phyloP scores from a whole-genome alignment of 305 asterid genomes.

The Fraxinus paxiana region DNA sequence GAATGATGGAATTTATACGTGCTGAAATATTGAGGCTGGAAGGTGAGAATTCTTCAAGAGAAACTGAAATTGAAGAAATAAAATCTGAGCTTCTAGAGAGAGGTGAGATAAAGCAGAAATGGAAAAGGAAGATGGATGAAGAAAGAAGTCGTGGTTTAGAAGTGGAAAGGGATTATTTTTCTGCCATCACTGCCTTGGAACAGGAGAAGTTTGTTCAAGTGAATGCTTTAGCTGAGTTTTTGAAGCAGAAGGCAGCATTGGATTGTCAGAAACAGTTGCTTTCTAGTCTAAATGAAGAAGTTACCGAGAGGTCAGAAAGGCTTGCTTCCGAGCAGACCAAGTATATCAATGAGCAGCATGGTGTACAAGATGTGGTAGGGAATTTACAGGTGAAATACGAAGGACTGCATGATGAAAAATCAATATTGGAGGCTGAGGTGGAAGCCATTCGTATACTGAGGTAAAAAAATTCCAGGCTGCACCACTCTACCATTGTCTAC shows the following conservation, averaged over 20 bases:
- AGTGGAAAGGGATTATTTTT: constrained; percentile 43
- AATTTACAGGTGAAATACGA: constrained; percentile 51
- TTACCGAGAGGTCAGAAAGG: constrained; percentile 56
- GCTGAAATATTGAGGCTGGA: constrained; percentile 59
- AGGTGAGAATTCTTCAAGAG: constrained; percentile 46
- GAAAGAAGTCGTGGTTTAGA: constrained; percentile 54
- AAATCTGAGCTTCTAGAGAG: constrained; percentile 62
- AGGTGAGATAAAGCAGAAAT: constrained; percentile 57
- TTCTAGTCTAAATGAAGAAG: constrained; percentile 58
- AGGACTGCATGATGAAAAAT: constrained; percentile 54
- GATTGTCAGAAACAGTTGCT: constrained; percentile 82
- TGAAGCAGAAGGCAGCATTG: constrained; percentile 72
- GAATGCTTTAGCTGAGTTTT: constrained; percentile 41
- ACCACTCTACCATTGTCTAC: neutral
- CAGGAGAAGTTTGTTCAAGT: constrained; percentile 48
- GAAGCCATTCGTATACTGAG: constrained; percentile 82
- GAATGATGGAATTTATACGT: constrained; percentile 45
- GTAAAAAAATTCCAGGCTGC: constrained; percentile 29
- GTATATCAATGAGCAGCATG: constrained; percentile 37
- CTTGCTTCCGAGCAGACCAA: constrained; percentile 43
- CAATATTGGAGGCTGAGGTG: constrained; percentile 72
- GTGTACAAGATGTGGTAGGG: constrained; percentile 23
- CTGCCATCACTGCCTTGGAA: constrained; percentile 47
- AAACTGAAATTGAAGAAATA: constrained; percentile 52
- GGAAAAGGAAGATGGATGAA: constrained; percentile 63